A percentile compares a stretch with the other conserved stretches of the same genome.
Evolutionary conservation across 371 early-diverging fungal genomes (phyloP).

Genomic region (Mucor velutinosus): DNA sequence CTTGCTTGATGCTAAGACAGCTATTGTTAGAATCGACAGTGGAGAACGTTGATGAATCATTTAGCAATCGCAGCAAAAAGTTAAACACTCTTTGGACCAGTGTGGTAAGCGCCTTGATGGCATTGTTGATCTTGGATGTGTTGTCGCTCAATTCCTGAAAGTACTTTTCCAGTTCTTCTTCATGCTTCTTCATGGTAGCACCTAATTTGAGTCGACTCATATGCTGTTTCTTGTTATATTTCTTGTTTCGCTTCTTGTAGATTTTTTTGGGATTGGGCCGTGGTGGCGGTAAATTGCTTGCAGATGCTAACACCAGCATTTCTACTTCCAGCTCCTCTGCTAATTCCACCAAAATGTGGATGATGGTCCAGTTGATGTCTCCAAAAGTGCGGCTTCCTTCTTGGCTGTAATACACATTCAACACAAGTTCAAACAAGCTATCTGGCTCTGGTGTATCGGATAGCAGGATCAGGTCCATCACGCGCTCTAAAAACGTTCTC

Average conservation of each 20-base stretch:
- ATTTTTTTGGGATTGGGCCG: background rate
- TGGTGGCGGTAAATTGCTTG: background rate
- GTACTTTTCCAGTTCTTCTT: constrained; percentile 20
- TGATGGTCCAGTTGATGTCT: constrained; percentile 15
- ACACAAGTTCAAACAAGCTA: constrained; percentile 32
- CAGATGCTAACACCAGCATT: background rate
- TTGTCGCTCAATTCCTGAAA: constrained; percentile 4
- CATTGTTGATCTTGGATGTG: background rate
- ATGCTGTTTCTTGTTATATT: constrained; percentile 2
- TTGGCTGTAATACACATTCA: constrained; percentile 9
- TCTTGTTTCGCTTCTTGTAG: background rate
- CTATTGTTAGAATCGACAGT: background rate
- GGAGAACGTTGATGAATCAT: background rate
- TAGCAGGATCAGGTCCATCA: constrained; percentile 41
- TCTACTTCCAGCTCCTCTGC: constrained; percentile 28
- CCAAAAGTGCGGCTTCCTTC: background rate
- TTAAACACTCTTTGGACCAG: constrained; percentile 26
- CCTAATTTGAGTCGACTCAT: background rate
- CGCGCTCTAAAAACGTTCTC: constrained; percentile 13
- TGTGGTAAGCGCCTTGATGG: constrained; percentile 18
- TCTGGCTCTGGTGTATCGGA: constrained; percentile 42
- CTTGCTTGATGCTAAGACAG: constrained; percentile 9
- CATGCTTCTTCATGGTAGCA: constrained; percentile 10
- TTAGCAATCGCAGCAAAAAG: constrained; percentile 18
- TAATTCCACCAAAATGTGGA: constrained; percentile 26